These are phyloP conservation scores for Pseudocercospora macadamiae DNA, from an alignment of 2,329 filamentous ascomycete species.

Conservation along the genomic window DNA sequence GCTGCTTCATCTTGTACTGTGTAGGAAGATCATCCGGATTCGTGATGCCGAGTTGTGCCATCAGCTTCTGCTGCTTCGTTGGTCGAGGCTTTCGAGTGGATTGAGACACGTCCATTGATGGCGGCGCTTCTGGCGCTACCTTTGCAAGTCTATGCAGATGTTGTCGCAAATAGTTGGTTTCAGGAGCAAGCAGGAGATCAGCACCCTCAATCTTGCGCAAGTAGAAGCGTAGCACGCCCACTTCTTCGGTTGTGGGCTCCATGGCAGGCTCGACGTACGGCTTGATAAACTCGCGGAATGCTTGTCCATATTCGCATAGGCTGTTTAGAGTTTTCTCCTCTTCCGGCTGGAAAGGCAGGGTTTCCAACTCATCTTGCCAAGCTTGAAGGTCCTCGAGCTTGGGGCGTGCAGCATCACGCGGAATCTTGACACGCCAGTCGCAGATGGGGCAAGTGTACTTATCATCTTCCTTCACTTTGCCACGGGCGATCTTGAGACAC, in stretches of 20 bases:
- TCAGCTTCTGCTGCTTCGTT: slow-evolving; percentile 94
- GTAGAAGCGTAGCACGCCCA: slow-evolving; percentile 90
- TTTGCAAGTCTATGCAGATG: slow-evolving; percentile 94
- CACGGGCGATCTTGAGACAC: slow-evolving; percentile 94
- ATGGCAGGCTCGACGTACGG: slow-evolving; percentile 80
- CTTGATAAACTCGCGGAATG: slow-evolving; percentile 80
- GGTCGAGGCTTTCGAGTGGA: slow-evolving; percentile 94
- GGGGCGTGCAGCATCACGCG: slow-evolving; percentile 89
- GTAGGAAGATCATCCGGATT: slow-evolving; percentile 89
- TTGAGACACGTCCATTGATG: slow-evolving; percentile 81
- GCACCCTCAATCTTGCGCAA: slow-evolving; percentile 96
- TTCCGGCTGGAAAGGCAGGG: slow-evolving; percentile 84
- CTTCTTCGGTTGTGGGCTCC: slow-evolving; percentile 76
- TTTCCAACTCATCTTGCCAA: slow-evolving; percentile 81
- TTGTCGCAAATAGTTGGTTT: slow-evolving; percentile 98
- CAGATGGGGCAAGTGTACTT: slow-evolving; percentile 98
- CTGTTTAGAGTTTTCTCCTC: slow-evolving; percentile 85
- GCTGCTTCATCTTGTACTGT: slow-evolving; percentile 76
- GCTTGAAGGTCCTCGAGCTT: slow-evolving; percentile 86
- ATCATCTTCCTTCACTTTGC: slow-evolving; percentile 97
- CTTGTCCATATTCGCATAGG: slow-evolving; percentile 82
- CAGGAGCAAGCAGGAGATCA: slow-evolving; percentile 84
- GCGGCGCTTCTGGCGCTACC: slow-evolving; percentile 82
- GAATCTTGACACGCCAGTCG: slow-evolving; percentile 95
- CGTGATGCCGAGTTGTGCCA: slow-evolving; percentile 83